Evolutionary conservation across 208 protist species (phyloP), one percentile per base, ranked within the genome.

Genomic region (Trypanosoma congolense): DNA sequence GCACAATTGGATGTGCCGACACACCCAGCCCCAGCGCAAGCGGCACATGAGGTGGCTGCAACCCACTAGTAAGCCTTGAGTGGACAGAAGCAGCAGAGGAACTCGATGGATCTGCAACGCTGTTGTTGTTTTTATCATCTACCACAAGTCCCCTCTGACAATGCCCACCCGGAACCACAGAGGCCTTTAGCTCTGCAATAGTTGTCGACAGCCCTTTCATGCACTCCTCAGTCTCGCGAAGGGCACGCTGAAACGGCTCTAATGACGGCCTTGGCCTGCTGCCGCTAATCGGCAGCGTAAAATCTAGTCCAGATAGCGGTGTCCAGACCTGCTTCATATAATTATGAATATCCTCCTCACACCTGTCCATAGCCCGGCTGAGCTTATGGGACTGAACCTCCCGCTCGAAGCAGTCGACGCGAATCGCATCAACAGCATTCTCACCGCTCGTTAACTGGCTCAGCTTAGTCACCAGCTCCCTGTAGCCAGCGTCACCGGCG

Each of bases 291-390:
- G 62, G 60, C 42, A 53, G 68, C 44, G 33, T 50, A 41, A 73
- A 56, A 12, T 74, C 71, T 25, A 77, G 60, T 24, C 85, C 79
- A 21, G 72, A 45, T 52, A 91, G 35, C 16, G 83, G 79, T 46
- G 85, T 73, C 83, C 79, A 87, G 12, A 82, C 68, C 24, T 75
- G 52, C 35, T 65, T 70, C 44, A 82, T 70, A 55, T 87, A 87
- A 24, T 83, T 62, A 4, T 61, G 63, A 40, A 91, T 57, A 8
- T 67, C 50, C 18, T 72, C 57, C 55, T 91, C 79, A 35, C 82
- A 74, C 40, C 63, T 59, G 21, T 87, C 79, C n/a, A 85, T 53
- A 1, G 68, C 45, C 46, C 73, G 44, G 44, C 70, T 47, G 44
- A 85, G 69, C 16, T 65, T 56, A 16, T 74, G 63, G 24, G 66